These are phyloP conservation scores for Ophiostoma angusticollis DNA, from an alignment of 2,329 filamentous ascomycete genomes.

Conservation along the genomic window DNA sequence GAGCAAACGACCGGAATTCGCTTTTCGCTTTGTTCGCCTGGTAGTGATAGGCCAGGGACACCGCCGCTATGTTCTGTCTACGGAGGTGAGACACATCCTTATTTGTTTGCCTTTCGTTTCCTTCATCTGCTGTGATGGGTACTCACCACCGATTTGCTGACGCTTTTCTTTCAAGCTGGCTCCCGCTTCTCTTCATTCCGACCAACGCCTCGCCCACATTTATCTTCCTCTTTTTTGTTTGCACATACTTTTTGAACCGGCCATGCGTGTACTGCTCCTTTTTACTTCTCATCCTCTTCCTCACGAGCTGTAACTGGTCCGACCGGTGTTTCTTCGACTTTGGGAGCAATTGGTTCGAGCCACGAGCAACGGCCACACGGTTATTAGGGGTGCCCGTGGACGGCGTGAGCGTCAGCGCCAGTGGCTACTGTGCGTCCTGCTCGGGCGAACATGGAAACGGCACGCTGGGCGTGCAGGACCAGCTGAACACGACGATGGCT, in stretches of 20 bases:
- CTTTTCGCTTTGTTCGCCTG: not conserved
- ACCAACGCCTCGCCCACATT: constrained; percentile 76
- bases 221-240: constrained; percentile 78
- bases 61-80: constrained; percentile 48
- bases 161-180: constrained; percentile 44
- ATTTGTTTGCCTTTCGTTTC: not conserved
- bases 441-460: not conserved
- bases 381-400: constrained; percentile 24
- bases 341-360: constrained; percentile 81
- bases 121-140: not conserved
- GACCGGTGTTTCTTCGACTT: constrained; percentile 91
- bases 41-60: not conserved
- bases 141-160: not conserved
- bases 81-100: constrained; percentile 39
- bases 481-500: constrained; percentile 21
- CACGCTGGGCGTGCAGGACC: not conserved
- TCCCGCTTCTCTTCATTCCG: constrained; percentile 78
- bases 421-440: constrained; percentile 8
- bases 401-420: constrained; percentile 8
- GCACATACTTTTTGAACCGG: constrained; percentile 91
- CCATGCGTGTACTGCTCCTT: constrained; percentile 97
- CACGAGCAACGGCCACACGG: constrained; percentile 43
- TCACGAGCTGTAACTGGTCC: constrained; percentile 59
- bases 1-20: not conserved
- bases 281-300: constrained; percentile 75